A percentile compares a stretch with the other conserved stretches of the same genome.
Conservation (phyloP, 78 protist genomes). For the Dictyostelium intermedium region DNA sequence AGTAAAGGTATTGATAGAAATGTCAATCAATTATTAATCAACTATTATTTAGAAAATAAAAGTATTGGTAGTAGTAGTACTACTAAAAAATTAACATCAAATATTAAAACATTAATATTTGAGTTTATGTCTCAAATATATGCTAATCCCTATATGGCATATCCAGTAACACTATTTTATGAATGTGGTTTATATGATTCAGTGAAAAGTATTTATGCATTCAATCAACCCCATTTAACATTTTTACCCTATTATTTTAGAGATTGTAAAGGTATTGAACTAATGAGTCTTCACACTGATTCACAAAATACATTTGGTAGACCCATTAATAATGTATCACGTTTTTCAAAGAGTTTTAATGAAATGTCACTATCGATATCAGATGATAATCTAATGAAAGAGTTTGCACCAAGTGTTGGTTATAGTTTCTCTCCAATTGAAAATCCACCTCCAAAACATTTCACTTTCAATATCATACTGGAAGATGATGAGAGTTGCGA, state of each 20-base stretch:
- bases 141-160: not conserved
- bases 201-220: not conserved
- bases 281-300: not conserved
- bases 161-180: not conserved
- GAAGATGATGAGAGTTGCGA: not conserved
- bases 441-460: not conserved
- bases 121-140: not conserved
- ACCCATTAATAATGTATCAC: not conserved
- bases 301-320: not conserved
- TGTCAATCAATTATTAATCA: too few relatives aligned
- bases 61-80: too few relatives aligned
- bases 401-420: not conserved
- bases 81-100: not conserved
- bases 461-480: not conserved
- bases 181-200: not conserved
- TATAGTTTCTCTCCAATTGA: not conserved
- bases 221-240: not conserved
- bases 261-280: not conserved
- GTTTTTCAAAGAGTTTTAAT: not conserved
- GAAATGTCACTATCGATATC: not conserved
- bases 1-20: not conserved
- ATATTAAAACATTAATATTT: not conserved
- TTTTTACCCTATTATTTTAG: not conserved
- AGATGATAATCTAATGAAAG: not conserved
- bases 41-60: too few relatives aligned